A percentile compares a stretch with the other conserved stretches of the same genome.
Evolutionary conservation across 306 rosid genomes (phyloP).

Genomic region (Vigna nakashimae): DNA sequence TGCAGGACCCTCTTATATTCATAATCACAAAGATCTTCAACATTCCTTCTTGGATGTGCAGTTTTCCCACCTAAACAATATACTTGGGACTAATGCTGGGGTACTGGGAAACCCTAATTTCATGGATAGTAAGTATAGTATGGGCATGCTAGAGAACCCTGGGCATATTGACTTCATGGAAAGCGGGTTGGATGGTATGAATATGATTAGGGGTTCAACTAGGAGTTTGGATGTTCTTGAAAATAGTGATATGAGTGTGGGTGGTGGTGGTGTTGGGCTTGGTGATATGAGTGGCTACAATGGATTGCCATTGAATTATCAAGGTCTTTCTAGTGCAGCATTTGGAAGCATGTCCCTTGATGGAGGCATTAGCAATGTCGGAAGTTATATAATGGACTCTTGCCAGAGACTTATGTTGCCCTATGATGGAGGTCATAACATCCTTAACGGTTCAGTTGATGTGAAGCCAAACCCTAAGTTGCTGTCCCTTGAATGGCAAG

Average conservation of each 20-base stretch:
- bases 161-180: slow-evolving; percentile 87
- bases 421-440: slow-evolving; percentile 52
- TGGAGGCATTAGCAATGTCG: slow-evolving; percentile 47
- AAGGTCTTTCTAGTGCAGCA: slow-evolving; percentile 57
- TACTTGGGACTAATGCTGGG: slow-evolving; percentile 52
- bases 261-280: slow-evolving; percentile 43
- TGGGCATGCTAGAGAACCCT: slow-evolving; percentile 54
- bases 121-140: slow-evolving; percentile 42
- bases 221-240: slow-evolving; percentile 70
- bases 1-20: slow-evolving; percentile 45
- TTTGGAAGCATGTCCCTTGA: slow-evolving; percentile 69
- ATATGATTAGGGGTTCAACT: slow-evolving; percentile 46
- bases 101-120: slow-evolving; percentile 61
- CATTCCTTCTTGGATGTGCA: slow-evolving; percentile 75
- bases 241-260: slow-evolving; percentile 53
- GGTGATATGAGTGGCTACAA: slow-evolving; percentile 40
- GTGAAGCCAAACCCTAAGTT: slow-evolving; percentile 85
- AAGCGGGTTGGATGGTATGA: slow-evolving; percentile 49
- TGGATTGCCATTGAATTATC: slow-evolving; percentile 56
- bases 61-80: slow-evolving; percentile 63
- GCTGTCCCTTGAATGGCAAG: slow-evolving; percentile 93
- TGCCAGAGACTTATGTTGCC: slow-evolving; percentile 84
- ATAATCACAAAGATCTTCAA: slow-evolving; percentile 75
- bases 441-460: slow-evolving; percentile 58
- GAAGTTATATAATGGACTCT: slow-evolving; percentile 60